These are phyloP conservation scores for Chaetoscypha palmicola DNA, from an alignment of 2,329 filamentous ascomycete species.

Conservation along the genomic window DNA sequence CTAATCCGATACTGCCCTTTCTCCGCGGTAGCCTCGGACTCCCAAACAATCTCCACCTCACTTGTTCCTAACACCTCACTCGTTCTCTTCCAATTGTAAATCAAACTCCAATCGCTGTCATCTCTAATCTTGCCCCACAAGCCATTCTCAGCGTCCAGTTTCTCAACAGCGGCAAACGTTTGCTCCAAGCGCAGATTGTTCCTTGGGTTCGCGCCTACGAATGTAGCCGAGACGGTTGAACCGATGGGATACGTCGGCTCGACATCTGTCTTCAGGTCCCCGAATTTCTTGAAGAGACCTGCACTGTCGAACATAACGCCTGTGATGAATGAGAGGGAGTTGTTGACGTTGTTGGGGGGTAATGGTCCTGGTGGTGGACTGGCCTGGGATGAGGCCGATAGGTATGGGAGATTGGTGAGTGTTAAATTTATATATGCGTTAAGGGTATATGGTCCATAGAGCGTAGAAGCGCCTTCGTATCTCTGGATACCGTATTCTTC, in stretches of 20 bases:
- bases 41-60: constrained; percentile 73
- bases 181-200: constrained; percentile 75
- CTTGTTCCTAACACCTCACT: constrained; percentile 64
- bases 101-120: constrained; percentile 76
- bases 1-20: constrained; percentile 66
- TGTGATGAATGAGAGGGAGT: constrained; percentile 69
- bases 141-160: constrained; percentile 48
- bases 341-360: constrained; percentile 71
- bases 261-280: constrained; percentile 43
- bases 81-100: constrained; percentile 71
- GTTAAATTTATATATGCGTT: constrained; percentile 83
- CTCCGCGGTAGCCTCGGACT: constrained; percentile 52
- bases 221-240: constrained; percentile 56
- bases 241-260: constrained; percentile 49
- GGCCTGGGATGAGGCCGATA: constrained; percentile 44
- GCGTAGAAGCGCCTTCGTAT: constrained; percentile 86
- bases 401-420: constrained; percentile 59
- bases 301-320: constrained; percentile 66
- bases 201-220: constrained; percentile 81
- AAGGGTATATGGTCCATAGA: constrained; percentile 76
- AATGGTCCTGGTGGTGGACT: constrained; percentile 46
- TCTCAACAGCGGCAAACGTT: constrained; percentile 73
- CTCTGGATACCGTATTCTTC: constrained; percentile 80
- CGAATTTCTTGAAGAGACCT: constrained; percentile 53
- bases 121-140: constrained; percentile 46